Evolutionary conservation across 2,329 filamentous ascomycete genomes (phyloP), one percentile per base, ranked within the genome.

Genomic region (Alternaria ventricosa): DNA sequence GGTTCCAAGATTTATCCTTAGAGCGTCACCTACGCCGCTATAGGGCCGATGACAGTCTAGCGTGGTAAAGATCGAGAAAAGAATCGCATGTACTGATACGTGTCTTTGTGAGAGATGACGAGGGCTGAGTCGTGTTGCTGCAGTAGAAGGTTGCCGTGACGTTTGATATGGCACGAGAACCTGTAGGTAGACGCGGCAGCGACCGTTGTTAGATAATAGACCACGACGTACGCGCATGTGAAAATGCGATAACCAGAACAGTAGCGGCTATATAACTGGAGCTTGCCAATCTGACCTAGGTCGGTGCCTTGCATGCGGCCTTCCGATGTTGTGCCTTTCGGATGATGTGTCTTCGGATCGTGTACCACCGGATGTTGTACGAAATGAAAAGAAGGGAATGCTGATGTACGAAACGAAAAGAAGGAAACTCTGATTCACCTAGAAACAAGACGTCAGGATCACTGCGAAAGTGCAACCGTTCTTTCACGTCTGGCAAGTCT

Each of bases 41-140:
- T 41, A 41, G 36, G 36, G 36, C 36, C 36, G 36, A 41, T 15
- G 36, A 41, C 36, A 15, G 36, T 41, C 36, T 41, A 41, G 36
- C 36, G 36, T 41, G 36, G 36, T 41, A 43, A 25, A 25, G 46
- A 50, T 23, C 50, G 41, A 64, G 64, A 59, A 54, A 53, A 60
- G 10, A 41, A 3, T 41, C n/a, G 36, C 36, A 41, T 41, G 9
- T 41, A 41, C 36, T 41, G 36, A 45, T 20, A 45, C 20, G 43
- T 22, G 43, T 45, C 5, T 45, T 45, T 5, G n/a, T 13, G 18
- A 45, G 12, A 45, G 7, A 22, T 45, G 20, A 45, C 12, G 18
- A 20, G 18, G 18, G 3, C 43, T 45, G 43, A 45, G 18, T 45
- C 18, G 43, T 45, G 43, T 20, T 45, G 6, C 12, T 45, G 43